Base-by-base conservation (phyloP, 495 filamentous ascomycete species). In the Penicillium daleae region DNA sequence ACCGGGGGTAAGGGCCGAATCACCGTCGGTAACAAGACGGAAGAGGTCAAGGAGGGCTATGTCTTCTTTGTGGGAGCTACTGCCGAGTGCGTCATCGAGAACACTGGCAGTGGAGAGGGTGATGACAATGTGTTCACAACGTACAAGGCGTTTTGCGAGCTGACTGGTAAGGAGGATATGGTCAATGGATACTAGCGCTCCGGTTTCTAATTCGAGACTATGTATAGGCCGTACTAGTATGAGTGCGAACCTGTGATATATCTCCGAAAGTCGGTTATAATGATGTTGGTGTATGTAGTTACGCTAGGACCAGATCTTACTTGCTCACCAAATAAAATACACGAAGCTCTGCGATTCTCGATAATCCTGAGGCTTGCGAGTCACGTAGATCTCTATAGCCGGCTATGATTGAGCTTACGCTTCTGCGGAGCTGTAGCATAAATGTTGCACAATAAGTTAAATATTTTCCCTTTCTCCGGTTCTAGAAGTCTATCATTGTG, bases 61-160 rank as follows among this genome's bases (percentile, higher is more conserved):
- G 92, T 99, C 29, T 98, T 86, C 76, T 99, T 99, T 73, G 90
- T 97, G 2, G 95, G 95, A 1, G 92, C 95, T 21, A 92, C 90
- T 8, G 96, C 96, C 0, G 90, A 96, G 76, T 85, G 89, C 44
- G 80, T 92, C 2, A 72, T 98, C 48, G 89, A 97, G 74, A 90
- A 85, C 35, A 84, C 84, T 4, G 80, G 76, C 29, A 73, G 66
- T 31, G 76, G 67, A 8, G 60, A 68, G 33, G 74, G 71, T 22
- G 66, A 83, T 68, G 84, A 82, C 17, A 86, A 89, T 65, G 82
- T 84, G 19, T 90, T 98, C 66, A 89, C 90, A 26, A 93, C 90
- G 0, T 99, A 94, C 80, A 97, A 93, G 79, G 96, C 96, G 2
- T 99, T 97, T 71, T 97, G 92, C 69, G 93, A 97, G 78, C 76